phyloP scores from a whole-genome alignment of 2,329 filamentous ascomycete genomes.

The Cladosporium austrohemisphaericum region DNA sequence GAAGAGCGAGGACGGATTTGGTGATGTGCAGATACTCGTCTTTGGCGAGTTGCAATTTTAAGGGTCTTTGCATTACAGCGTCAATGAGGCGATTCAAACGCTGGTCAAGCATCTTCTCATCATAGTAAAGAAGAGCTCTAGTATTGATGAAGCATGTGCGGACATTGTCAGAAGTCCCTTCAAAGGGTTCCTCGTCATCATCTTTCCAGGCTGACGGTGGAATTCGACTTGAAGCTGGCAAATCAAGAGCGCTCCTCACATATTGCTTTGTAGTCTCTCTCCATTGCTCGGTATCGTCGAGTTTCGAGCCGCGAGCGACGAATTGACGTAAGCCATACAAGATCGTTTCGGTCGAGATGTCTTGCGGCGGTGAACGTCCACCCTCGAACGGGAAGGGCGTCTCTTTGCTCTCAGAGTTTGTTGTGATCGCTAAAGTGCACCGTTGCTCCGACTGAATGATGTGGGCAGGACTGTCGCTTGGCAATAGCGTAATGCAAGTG shows the following conservation, averaged over 20 bases:
- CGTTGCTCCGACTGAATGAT: conserved; percentile 37
- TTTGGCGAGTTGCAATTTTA: conserved; percentile 5
- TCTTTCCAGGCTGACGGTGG: background rate
- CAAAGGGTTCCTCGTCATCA: background rate
- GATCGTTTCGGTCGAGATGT: conserved; percentile 4
- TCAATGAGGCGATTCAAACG: background rate
- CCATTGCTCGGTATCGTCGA: background rate
- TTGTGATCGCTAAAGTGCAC: conserved; percentile 1
- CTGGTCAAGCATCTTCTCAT: background rate
- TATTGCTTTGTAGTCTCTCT: background rate
- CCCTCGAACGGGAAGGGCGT: background rate
- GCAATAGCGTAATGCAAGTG: conserved; percentile 51
- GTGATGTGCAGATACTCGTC: background rate
- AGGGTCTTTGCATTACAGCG: background rate
- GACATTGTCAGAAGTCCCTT: conserved; percentile 1
- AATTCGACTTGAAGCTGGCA: background rate
- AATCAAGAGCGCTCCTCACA: background rate
- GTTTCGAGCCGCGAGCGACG: background rate
- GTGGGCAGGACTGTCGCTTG: conserved; percentile 57
- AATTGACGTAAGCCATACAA: conserved; percentile 3
- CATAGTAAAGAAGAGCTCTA: background rate
- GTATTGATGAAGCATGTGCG: background rate
- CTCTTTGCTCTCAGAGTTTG: background rate
- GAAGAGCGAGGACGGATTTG: background rate
- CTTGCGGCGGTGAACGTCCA: background rate